Percentiles rank a stretch among this genome's conserved stretches.
phyloP scores from a whole-genome alignment of 2,329 filamentous ascomycete genomes.

The Hysterium pulicare region DNA sequence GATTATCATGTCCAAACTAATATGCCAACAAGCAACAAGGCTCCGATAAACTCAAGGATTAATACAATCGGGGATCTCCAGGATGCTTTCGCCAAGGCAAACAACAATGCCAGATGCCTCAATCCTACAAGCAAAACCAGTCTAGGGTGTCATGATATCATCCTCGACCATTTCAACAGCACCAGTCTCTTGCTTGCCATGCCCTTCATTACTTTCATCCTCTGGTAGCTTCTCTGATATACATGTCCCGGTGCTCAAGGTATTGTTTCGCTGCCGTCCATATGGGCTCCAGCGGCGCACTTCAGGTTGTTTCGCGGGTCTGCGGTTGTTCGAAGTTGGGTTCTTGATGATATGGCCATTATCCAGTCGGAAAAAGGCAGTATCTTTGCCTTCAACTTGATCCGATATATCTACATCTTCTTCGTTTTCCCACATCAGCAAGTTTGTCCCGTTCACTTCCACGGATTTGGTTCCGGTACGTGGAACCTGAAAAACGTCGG shows the following conservation, averaged over 20 bases:
- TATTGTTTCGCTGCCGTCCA: constrained; percentile 25
- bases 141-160: constrained; percentile 11
- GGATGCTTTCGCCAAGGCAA: constrained; percentile 5
- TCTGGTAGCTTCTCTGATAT: constrained; percentile 21
- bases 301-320: constrained; percentile 20
- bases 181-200: constrained; percentile 3
- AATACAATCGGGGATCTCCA: no score
- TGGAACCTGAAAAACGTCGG: constrained; percentile 35
- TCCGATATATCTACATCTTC: constrained; percentile 37
- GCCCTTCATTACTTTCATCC: constrained; percentile 8
- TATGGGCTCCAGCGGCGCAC: constrained; percentile 35
- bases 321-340: constrained; percentile 31
- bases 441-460: constrained; percentile 36
- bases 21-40: not conserved
- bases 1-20: not conserved
- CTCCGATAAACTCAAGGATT: no score
- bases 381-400: constrained; percentile 34
- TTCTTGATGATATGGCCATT: constrained; percentile 37
- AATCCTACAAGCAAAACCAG: not conserved
- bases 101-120: constrained; percentile 18
- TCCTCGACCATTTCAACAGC: constrained; percentile 8
- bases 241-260: constrained; percentile 17
- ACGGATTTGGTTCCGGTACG: constrained; percentile 34
- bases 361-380: constrained; percentile 35
- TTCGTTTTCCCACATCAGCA: constrained; percentile 41